Evolutionary conservation across 83 land plant genomes (phyloP).

Genomic region (Diphasiastrum complanatum): DNA sequence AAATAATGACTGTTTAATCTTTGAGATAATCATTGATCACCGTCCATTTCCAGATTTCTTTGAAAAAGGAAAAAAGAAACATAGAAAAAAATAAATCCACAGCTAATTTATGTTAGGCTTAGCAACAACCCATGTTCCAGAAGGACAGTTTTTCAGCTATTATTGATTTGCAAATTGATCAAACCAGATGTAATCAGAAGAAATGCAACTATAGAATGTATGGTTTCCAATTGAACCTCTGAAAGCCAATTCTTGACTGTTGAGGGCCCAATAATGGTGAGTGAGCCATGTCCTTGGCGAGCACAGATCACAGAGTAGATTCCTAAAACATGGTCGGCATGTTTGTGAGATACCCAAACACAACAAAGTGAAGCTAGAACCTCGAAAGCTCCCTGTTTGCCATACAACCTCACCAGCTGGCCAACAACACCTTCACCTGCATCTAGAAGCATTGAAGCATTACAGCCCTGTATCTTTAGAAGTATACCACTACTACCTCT

Average conservation of each 20-base stretch:
- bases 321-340: slow-evolving; percentile 38
- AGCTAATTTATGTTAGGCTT: too few species aligned
- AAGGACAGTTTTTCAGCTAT: too few species aligned
- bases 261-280: slow-evolving; percentile 23
- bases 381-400: slow-evolving; percentile 5
- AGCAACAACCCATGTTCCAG: too few species aligned
- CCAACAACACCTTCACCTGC: slow-evolving; percentile 35
- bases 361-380: slow-evolving; percentile 16
- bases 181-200: background rate
- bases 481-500: slow-evolving; percentile 37
- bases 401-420: slow-evolving; percentile 24
- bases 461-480: slow-evolving; percentile 2
- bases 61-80: too few species aligned
- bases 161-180: background rate
- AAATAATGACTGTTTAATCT: too few species aligned
- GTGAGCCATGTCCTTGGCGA: background rate
- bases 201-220: background rate
- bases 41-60: too few species aligned
- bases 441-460: slow-evolving; percentile 21
- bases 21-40: too few species aligned
- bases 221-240: slow-evolving; percentile 15
- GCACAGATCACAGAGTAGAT: slow-evolving; percentile 16
- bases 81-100: too few species aligned
- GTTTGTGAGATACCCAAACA: slow-evolving; percentile 37
- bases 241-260: slow-evolving; percentile 20